Percentiles rank a stretch among this genome's conserved stretches.
phyloP scores from a whole-genome alignment of 805 yeast species.

The Cyberlindnera veronae region DNA sequence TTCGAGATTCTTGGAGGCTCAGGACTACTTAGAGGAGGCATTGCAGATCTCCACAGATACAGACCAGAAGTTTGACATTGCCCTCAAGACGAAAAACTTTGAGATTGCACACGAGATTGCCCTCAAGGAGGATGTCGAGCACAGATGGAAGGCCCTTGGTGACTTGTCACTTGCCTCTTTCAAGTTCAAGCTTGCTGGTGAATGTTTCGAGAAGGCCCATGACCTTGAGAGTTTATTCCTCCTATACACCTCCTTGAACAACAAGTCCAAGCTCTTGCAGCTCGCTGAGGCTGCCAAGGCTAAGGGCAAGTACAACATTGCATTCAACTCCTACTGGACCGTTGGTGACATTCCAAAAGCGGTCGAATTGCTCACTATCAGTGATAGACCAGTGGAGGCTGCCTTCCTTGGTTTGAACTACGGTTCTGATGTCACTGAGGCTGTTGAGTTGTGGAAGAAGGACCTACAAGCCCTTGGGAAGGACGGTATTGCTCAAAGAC shows the following conservation, averaged over 20 bases:
- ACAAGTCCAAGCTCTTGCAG: constrained; percentile 52
- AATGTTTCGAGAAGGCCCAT: constrained; percentile 71
- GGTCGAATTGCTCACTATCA: constrained; percentile 58
- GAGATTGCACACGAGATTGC: constrained; percentile 69
- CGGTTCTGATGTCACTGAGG: constrained; percentile 40
- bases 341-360: constrained; percentile 67
- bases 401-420: constrained; percentile 76
- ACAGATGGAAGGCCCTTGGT: constrained; percentile 90
- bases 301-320: constrained; percentile 83
- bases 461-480: constrained; percentile 50
- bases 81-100: constrained; percentile 72
- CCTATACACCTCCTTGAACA: constrained; percentile 77
- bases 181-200: constrained; percentile 77
- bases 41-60: constrained; percentile 76
- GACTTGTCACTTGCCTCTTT: constrained; percentile 78
- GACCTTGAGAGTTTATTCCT: constrained; percentile 82
- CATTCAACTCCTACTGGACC: constrained; percentile 90
- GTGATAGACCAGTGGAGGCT: constrained; percentile 80
- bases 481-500: constrained; percentile 55
- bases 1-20: constrained; percentile 90
- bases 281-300: constrained; percentile 65
- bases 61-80: constrained; percentile 90
- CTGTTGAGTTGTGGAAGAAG: constrained; percentile 67
- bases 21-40: constrained; percentile 84
- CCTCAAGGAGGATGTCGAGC: constrained; percentile 46